Percentiles rank a stretch among this genome's conserved stretches.
phyloP scores from a whole-genome alignment of 2,329 filamentous ascomycete species.

The Colletotrichum trifolii region DNA sequence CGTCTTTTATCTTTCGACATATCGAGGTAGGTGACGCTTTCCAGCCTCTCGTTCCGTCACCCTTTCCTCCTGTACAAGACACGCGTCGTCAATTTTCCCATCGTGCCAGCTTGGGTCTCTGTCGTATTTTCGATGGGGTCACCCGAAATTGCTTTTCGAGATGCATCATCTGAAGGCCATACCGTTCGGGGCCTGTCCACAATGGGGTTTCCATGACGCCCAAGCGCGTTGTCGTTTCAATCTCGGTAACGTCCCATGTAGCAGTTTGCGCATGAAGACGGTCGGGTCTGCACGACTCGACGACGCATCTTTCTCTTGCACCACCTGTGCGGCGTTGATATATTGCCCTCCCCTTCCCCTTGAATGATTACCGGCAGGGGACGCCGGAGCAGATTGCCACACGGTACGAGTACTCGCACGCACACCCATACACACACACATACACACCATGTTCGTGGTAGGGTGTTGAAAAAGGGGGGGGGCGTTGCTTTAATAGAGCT shows the following conservation, averaged over 20 bases:
- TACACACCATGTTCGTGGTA: too few relatives aligned
- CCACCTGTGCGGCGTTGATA: too few relatives aligned
- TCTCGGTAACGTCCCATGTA: constrained; percentile 38
- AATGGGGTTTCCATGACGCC: constrained; percentile 28
- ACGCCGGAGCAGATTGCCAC: too few relatives aligned
- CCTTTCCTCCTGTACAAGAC: neutral
- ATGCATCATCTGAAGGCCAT: constrained; percentile 36
- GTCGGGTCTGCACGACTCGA: constrained; percentile 30
- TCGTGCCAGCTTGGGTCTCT: neutral
- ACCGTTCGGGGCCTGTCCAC: constrained; percentile 30
- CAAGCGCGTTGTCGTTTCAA: constrained; percentile 36
- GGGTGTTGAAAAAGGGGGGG: too few relatives aligned
- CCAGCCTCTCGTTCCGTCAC: constrained; percentile 23
- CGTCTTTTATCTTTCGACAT: neutral
- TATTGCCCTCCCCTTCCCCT: constrained; percentile 4
- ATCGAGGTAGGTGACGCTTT: constrained; percentile 21
- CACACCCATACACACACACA: too few relatives aligned
- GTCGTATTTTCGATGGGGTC: constrained; percentile 29
- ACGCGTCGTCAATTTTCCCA: neutral
- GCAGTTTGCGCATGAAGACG: constrained; percentile 35
- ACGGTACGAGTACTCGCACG: too few relatives aligned
- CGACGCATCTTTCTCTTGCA: constrained; percentile 25
- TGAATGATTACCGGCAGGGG: constrained; percentile 32
- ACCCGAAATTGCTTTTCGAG: constrained; percentile 34
- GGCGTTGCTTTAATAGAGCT: constrained; percentile 25